These are phyloP conservation scores for Zostera marina DNA, from an alignment of 116 monocot species.

Conservation along the genomic window DNA sequence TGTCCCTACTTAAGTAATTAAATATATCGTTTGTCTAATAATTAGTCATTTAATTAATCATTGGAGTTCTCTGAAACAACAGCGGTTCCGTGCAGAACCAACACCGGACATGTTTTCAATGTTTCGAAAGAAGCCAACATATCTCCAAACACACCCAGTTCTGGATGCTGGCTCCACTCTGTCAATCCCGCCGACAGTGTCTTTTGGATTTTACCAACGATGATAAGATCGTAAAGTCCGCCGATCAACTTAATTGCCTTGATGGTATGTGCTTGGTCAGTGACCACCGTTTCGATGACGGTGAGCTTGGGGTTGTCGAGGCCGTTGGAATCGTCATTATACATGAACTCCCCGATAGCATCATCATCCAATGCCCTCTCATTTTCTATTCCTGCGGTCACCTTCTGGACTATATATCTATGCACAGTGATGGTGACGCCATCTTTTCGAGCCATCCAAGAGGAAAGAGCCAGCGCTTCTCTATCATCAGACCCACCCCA, in stretches of 20 bases:
- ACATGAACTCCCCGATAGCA: background rate
- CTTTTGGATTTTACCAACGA: slow-evolving; percentile 2
- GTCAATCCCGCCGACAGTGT: background rate
- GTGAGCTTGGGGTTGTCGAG: background rate
- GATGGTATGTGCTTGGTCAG: slow-evolving; percentile 1
- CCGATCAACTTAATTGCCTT: background rate
- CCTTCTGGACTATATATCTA: background rate
- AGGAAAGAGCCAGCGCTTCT: slow-evolving; percentile 33
- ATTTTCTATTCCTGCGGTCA: background rate
- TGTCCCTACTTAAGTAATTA: too few species aligned
- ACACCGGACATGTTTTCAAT: background rate
- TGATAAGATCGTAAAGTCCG: background rate
- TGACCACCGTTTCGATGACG: slow-evolving; percentile 3
- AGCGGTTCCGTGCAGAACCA: slow-evolving; percentile 2
- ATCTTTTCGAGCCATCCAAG: slow-evolving; percentile 24
- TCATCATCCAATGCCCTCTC: slow-evolving; percentile 5
- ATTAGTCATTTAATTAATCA: too few species aligned
- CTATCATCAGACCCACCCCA: slow-evolving; percentile 53
- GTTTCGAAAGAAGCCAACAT: slow-evolving; percentile 8
- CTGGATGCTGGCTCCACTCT: slow-evolving; percentile 6
- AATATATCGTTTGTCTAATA: too few species aligned
- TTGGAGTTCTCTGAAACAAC: background rate
- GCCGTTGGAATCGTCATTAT: background rate
- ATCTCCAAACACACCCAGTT: slow-evolving; percentile 13
- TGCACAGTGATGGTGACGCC: slow-evolving; percentile 19